Conservation (phyloP, 2,329 filamentous ascomycete species). For the Neophaeococcomyces aloes region DNA sequence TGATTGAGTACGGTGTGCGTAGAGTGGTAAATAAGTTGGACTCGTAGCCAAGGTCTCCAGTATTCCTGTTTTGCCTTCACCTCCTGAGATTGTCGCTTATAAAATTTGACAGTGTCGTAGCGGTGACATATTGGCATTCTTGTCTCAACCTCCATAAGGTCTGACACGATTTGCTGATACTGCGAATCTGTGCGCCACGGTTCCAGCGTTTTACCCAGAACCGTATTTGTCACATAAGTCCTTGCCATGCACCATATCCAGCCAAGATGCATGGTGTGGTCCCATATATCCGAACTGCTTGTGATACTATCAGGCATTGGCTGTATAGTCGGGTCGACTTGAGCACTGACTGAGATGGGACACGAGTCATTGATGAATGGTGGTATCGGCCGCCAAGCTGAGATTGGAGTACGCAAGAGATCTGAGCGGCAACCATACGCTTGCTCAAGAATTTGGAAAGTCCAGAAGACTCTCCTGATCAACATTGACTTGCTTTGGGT, state of each 20-base stretch:
- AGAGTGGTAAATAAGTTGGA: conserved; percentile 45
- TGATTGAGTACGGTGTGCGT: conserved; percentile 44
- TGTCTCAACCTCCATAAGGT: conserved; percentile 44
- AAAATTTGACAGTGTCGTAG: conserved; percentile 45
- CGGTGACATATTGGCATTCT: conserved; percentile 35
- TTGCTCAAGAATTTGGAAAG: conserved; percentile 41
- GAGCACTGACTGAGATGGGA: no score
- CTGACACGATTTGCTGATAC: conserved; percentile 41
- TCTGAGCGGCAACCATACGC: conserved; percentile 40
- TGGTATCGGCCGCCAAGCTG: neutral
- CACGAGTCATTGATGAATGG: no score
- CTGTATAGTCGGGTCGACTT: conserved; percentile 18
- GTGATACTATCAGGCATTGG: conserved; percentile 27
- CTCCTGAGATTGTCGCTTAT: conserved; percentile 40
- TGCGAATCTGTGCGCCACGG: conserved; percentile 44
- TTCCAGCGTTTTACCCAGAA: conserved; percentile 29
- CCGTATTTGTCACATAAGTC: conserved; percentile 36
- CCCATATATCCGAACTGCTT: conserved; percentile 39
- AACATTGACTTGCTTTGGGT: conserved; percentile 36
- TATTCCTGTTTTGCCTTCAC: conserved; percentile 37
- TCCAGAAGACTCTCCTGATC: conserved; percentile 44
- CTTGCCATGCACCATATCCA: conserved; percentile 40
- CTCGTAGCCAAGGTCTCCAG: conserved; percentile 44
- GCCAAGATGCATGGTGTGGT: conserved; percentile 38
- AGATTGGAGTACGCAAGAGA: conserved; percentile 22